Percentiles rank a stretch among this genome's conserved stretches.
Evolutionary conservation across 1,284 basidiomycete genomes (phyloP).

Genomic region (Gyrodon tennesseensis): DNA sequence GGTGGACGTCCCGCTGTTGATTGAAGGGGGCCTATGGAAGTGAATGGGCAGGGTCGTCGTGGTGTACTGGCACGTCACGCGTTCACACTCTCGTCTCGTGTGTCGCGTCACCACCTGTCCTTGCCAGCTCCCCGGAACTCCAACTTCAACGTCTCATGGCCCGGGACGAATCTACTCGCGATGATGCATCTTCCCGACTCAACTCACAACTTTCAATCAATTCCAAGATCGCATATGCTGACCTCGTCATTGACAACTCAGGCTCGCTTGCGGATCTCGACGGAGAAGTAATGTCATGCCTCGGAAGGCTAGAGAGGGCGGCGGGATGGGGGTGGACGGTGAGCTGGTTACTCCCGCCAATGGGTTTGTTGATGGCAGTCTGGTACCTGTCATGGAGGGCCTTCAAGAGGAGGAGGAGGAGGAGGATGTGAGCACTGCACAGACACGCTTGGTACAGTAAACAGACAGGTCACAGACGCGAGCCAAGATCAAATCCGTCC

Average conservation of each 20-base stretch:
- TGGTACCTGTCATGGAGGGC: constrained; percentile 36
- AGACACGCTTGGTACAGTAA: neutral
- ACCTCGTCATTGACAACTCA: constrained; percentile 88
- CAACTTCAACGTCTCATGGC: constrained; percentile 79
- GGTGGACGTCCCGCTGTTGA: constrained; percentile 90
- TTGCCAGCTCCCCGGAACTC: constrained; percentile 63
- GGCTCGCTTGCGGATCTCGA: constrained; percentile 70
- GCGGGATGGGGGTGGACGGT: constrained; percentile 67
- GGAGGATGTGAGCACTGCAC: constrained; percentile 7
- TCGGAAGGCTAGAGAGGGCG: constrained; percentile 57
- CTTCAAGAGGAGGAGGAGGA: constrained; percentile 27
- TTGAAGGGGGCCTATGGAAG: constrained; percentile 87
- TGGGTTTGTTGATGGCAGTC: constrained; percentile 51
- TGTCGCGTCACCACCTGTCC: neutral
- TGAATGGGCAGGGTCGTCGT: constrained; percentile 84
- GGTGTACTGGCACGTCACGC: constrained; percentile 79
- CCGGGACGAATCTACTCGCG: constrained; percentile 60
- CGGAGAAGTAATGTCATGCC: constrained; percentile 66
- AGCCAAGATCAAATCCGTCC: too few relatives aligned
- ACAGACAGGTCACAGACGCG: too few relatives aligned
- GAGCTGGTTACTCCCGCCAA: constrained; percentile 82
- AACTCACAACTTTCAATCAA: constrained; percentile 79
- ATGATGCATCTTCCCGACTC: constrained; percentile 73
- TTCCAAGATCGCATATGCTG: constrained; percentile 81
- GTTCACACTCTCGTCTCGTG: neutral